Conservation (phyloP, 345 rosid genomes). For the Gossypium bickii region DNA sequence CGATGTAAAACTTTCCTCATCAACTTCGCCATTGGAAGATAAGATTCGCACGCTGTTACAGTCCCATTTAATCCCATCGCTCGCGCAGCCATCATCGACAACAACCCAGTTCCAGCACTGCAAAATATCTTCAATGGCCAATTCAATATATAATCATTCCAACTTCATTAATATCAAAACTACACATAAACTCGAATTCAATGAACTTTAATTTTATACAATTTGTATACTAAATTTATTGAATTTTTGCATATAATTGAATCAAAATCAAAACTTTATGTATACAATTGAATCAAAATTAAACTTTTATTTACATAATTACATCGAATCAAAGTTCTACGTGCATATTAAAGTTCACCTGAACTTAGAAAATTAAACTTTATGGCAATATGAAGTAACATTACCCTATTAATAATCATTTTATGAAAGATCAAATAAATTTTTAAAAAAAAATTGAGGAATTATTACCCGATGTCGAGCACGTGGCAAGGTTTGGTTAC, state of each 20-base stretch:
- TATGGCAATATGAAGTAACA: not conserved
- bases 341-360: no score
- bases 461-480: conserved; percentile 75
- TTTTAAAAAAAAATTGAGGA: not conserved
- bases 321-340: no score
- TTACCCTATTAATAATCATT: not conserved
- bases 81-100: conserved; percentile 91
- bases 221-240: no score
- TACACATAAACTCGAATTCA: no score
- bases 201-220: no score
- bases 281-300: no score
- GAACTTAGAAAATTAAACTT: no score
- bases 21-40: conserved; percentile 90
- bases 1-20: conserved; percentile 73
- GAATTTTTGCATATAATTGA: no score
- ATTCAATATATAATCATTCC: not conserved
- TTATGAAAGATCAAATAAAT: not conserved
- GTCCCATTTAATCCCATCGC: conserved; percentile 43
- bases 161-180: not conserved
- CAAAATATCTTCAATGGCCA: conserved; percentile 4
- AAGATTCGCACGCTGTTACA: conserved; percentile 88
- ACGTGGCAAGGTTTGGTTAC: conserved; percentile 72
- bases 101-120: conserved; percentile 95
- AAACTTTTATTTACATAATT: no score
- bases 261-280: no score